Conservation (phyloP, 352 stramenopile genomes). For the Globisporangium takayamanum region DNA sequence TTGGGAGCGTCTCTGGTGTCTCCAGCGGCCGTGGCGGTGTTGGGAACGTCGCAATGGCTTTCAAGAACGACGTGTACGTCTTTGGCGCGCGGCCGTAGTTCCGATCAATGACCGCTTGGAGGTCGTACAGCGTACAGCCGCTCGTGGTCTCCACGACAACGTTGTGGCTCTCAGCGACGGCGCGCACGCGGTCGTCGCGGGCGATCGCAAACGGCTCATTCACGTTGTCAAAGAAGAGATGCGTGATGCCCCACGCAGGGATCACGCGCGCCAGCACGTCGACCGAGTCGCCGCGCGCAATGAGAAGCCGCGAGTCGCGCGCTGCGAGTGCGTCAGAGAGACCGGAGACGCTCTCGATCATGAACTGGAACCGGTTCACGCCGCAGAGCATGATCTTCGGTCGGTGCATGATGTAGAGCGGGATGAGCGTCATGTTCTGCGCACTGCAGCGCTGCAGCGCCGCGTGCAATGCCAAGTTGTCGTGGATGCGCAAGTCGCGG, state of each 20-base stretch:
- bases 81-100: slow-evolving; percentile 54
- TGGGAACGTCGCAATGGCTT: slow-evolving; percentile 43
- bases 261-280: slow-evolving; percentile 80
- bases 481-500: slow-evolving; percentile 93
- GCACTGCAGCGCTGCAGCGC: slow-evolving; percentile 38
- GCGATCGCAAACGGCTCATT: slow-evolving; percentile 88
- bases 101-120: slow-evolving; percentile 51
- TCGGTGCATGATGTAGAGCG: slow-evolving; percentile 87
- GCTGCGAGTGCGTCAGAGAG: slow-evolving; percentile 62
- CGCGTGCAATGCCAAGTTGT: slow-evolving; percentile 91
- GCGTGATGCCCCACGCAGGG: slow-evolving; percentile 81
- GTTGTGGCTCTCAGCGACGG: slow-evolving; percentile 33
- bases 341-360: slow-evolving; percentile 90
- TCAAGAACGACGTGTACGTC: slow-evolving; percentile 72
- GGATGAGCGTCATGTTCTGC: slow-evolving; percentile 49
- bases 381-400: slow-evolving; percentile 81
- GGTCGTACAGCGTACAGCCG: slow-evolving; percentile 68
- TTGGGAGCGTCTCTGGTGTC: slow-evolving; percentile 36
- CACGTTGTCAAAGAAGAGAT: slow-evolving; percentile 90
- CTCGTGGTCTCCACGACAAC: slow-evolving; percentile 71
- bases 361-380: slow-evolving; percentile 87
- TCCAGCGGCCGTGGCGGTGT: slow-evolving; percentile 40
- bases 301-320: slow-evolving; percentile 55
- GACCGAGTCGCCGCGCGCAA: slow-evolving; percentile 68
- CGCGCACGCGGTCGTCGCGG: slow-evolving; percentile 65